Evolutionary conservation across 2,329 filamentous ascomycete species (phyloP).

Genomic region (Pseudocercospora crystallina): DNA sequence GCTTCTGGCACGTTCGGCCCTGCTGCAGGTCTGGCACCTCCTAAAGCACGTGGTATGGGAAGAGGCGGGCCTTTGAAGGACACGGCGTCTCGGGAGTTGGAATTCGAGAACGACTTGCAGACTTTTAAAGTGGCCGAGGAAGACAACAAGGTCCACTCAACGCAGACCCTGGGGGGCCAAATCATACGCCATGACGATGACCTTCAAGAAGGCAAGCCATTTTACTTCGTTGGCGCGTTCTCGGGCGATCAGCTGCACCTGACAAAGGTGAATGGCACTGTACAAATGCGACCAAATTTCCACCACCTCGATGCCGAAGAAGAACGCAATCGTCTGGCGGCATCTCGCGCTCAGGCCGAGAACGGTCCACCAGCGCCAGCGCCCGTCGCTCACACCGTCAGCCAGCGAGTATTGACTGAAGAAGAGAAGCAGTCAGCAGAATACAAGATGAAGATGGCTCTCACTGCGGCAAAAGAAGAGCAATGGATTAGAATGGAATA

Average conservation of each 20-base stretch:
- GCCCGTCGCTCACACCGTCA: constrained; percentile 23
- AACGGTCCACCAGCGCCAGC: constrained; percentile 36
- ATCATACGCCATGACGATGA: constrained; percentile 63
- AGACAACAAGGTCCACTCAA: constrained; percentile 70
- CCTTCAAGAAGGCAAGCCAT: constrained; percentile 66
- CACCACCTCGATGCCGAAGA: constrained; percentile 85
- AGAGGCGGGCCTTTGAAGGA: constrained; percentile 42
- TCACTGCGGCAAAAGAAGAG: constrained; percentile 78
- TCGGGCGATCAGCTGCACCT: constrained; percentile 81
- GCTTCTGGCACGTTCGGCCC: constrained; percentile 47
- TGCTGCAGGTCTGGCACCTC: constrained; percentile 44
- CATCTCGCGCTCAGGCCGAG: constrained; percentile 43
- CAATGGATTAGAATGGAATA: constrained; percentile 78
- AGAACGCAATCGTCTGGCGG: constrained; percentile 63
- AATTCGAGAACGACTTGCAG: constrained; percentile 37
- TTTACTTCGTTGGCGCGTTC: constrained; percentile 92
- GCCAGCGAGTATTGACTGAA: constrained; percentile 42
- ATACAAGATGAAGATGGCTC: constrained; percentile 63
- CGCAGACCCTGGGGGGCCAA: constrained; percentile 83
- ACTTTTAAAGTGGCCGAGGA: constrained; percentile 69
- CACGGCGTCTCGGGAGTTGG: constrained; percentile 43
- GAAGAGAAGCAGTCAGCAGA: constrained; percentile 64
- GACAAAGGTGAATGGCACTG: constrained; percentile 76
- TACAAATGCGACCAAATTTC: constrained; percentile 87
- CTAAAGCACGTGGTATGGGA: constrained; percentile 25